phyloP scores from a whole-genome alignment of 164 flowering plant species.

The Stephania japonica region DNA sequence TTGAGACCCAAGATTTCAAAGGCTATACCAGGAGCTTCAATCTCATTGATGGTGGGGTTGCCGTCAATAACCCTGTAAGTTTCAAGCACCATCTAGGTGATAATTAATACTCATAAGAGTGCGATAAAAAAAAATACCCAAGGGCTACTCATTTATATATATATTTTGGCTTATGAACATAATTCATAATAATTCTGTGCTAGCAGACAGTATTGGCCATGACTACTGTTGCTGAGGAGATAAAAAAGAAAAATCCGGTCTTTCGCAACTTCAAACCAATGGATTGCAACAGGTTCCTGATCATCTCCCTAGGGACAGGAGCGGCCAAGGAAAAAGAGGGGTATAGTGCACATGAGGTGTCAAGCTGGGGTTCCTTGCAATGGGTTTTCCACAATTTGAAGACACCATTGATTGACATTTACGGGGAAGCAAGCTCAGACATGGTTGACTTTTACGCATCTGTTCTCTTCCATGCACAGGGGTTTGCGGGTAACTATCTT shows the following conservation, averaged over 20 bases:
- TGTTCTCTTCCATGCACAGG: conserved; percentile 29
- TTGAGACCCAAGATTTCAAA: conserved; percentile 13
- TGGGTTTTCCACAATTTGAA: conserved; percentile 32
- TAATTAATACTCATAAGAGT: no score
- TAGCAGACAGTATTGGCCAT: conserved; percentile 40
- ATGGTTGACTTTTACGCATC: conserved; percentile 45
- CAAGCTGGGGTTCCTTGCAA: conserved; percentile 36
- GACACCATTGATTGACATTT: conserved; percentile 32
- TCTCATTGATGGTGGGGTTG: conserved; percentile 38
- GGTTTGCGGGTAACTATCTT: conserved; percentile 29
- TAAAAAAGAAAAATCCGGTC: conserved; percentile 13
- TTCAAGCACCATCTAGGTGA: no score
- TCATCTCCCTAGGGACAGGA: conserved; percentile 47
- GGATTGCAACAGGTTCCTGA: conserved; percentile 26
- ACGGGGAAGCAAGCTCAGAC: conserved; percentile 35
- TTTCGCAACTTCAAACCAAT: conserved; percentile 18
- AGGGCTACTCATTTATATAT: no score
- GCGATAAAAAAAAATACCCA: no score
- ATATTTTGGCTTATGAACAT: background rate
- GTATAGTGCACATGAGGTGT: conserved; percentile 29
- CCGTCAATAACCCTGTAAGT: conserved; percentile 33
- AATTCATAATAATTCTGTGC: background rate
- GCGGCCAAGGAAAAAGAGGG: conserved; percentile 24
- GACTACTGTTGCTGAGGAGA: conserved; percentile 26
- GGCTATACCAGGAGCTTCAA: conserved; percentile 18